These are phyloP conservation scores for Ceriops decandra DNA, from an alignment of 345 rosid species.

Conservation along the genomic window DNA sequence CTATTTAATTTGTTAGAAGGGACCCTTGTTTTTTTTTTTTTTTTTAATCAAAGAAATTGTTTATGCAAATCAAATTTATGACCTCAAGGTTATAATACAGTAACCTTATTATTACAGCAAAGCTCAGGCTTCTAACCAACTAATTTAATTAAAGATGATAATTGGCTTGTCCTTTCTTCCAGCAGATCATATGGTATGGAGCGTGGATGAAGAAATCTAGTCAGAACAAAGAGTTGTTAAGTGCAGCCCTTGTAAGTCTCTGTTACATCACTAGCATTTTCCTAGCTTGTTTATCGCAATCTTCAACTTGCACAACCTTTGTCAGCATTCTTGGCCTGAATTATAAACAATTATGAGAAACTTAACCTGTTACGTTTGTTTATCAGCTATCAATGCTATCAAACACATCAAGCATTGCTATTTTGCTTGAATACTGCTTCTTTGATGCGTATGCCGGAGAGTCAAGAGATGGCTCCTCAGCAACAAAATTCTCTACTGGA, in stretches of 20 bases:
- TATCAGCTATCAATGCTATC: slow-evolving; percentile 39
- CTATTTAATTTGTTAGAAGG: too few species aligned
- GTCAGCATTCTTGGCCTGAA: too few species aligned
- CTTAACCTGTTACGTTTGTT: neutral
- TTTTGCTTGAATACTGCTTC: slow-evolving; percentile 40
- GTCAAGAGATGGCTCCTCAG: slow-evolving; percentile 38
- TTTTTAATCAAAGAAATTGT: too few species aligned
- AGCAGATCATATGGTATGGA: slow-evolving; percentile 65
- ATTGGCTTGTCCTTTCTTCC: neutral
- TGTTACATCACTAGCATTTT: neutral
- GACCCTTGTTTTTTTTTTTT: too few species aligned
- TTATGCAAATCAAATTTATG: too few species aligned
- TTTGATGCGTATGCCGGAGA: slow-evolving; percentile 50
- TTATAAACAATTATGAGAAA: neutral
- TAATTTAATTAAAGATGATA: neutral
- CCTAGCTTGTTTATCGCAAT: neutral
- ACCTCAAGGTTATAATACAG: too few species aligned
- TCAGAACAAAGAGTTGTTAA: slow-evolving; percentile 42
- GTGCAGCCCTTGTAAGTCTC: slow-evolving; percentile 38
- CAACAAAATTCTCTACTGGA: slow-evolving; percentile 42
- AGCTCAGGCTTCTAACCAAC: too few species aligned
- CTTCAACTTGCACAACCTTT: too few species aligned
- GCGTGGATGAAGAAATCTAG: slow-evolving; percentile 50
- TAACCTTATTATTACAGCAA: too few species aligned
- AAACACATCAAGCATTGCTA: slow-evolving; percentile 39